These are phyloP conservation scores for Sphaerulina musiva DNA, from an alignment of 2,329 filamentous ascomycete species.

Conservation along the genomic window DNA sequence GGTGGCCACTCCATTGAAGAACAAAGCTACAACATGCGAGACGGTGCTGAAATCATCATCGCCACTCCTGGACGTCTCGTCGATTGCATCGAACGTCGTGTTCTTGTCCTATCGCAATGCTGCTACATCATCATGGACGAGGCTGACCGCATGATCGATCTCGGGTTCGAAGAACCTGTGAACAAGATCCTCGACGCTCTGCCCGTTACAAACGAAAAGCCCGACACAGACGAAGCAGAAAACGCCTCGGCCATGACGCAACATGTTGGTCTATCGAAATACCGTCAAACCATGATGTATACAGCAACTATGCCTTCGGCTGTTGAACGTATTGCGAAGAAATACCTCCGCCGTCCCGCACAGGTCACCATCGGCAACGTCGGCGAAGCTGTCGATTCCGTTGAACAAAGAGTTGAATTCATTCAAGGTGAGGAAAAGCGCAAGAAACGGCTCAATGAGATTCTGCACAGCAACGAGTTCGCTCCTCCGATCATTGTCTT, in stretches of 20 bases:
- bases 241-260: constrained; percentile 76
- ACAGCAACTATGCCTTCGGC: constrained; percentile 93
- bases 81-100: constrained; percentile 88
- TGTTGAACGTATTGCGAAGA: constrained; percentile 92
- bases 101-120: constrained; percentile 89
- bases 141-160: constrained; percentile 97
- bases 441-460: constrained; percentile 91
- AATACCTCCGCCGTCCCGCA: constrained; percentile 87
- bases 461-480: constrained; percentile 74
- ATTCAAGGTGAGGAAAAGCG: constrained; percentile 85
- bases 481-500: constrained; percentile 93
- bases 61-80: constrained; percentile 96
- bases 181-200: constrained; percentile 96
- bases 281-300: constrained; percentile 99
- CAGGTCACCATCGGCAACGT: constrained; percentile 91
- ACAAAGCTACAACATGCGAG: constrained; percentile 79
- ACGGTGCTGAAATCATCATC: constrained; percentile 95
- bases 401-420: constrained; percentile 95
- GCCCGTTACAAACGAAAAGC: constrained; percentile 88
- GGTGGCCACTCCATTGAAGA: constrained; percentile 94
- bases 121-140: constrained; percentile 99
- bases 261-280: constrained; percentile 68
- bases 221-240: constrained; percentile 87
- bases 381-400: constrained; percentile 93
- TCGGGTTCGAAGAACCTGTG: constrained; percentile 94